phyloP scores from a whole-genome alignment of 2,329 filamentous ascomycete species.

The Fusarium sp. region DNA sequence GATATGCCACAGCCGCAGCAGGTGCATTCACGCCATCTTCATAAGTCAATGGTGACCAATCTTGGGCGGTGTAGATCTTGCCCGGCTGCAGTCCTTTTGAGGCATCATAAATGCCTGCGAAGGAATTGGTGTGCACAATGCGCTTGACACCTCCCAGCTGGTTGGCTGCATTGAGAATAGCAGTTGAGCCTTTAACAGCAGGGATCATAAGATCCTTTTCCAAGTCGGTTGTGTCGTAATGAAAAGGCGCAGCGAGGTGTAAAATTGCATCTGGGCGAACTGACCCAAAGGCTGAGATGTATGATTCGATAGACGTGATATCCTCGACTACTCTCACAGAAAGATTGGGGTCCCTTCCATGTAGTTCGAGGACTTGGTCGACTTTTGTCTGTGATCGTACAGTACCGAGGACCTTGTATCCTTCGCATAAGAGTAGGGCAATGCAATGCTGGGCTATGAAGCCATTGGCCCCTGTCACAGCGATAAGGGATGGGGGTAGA shows the following conservation, averaged over 20 bases:
- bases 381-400: slow-evolving; percentile 7
- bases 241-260: slow-evolving; percentile 11
- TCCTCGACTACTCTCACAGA: slow-evolving; percentile 10
- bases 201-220: slow-evolving; percentile 17
- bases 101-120: slow-evolving; percentile 21
- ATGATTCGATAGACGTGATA: slow-evolving; percentile 3
- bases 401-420: slow-evolving; percentile 6
- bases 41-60: slow-evolving; percentile 14
- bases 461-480: slow-evolving; percentile 15
- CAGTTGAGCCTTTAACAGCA: slow-evolving; percentile 9
- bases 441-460: slow-evolving; percentile 23
- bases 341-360: slow-evolving; percentile 4
- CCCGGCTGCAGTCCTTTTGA: slow-evolving; percentile 6
- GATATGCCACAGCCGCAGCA: slow-evolving; percentile 6
- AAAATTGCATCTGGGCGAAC: slow-evolving; percentile 7
- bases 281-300: slow-evolving; percentile 9
- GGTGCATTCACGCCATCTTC: slow-evolving; percentile 13
- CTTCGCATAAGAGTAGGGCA: slow-evolving; percentile 1
- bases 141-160: neutral
- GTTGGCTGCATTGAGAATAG: slow-evolving; percentile 1
- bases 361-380: slow-evolving; percentile 7
- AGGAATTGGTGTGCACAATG: slow-evolving; percentile 17
- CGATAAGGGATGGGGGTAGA: slow-evolving; percentile 1
- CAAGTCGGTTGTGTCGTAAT: slow-evolving; percentile 7
- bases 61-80: slow-evolving; percentile 6